These are phyloP conservation scores for Gastrolobium villosum DNA, from an alignment of 306 rosid genomes.

Conservation along the genomic window DNA sequence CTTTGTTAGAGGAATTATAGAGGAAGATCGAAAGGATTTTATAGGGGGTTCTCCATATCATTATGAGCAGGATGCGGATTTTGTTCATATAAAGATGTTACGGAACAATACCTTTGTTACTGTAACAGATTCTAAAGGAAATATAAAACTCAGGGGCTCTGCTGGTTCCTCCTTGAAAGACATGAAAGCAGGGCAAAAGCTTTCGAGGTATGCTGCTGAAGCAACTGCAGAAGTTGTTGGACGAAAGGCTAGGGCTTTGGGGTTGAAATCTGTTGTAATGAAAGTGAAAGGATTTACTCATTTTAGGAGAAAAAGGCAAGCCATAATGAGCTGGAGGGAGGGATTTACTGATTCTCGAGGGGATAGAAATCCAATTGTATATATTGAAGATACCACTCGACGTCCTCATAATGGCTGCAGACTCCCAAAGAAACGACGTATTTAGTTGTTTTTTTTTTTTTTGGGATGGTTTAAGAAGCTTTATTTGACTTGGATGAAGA, in stretches of 20 bases:
- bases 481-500: slow-evolving; percentile 25
- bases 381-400: slow-evolving; percentile 76
- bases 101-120: slow-evolving; percentile 82
- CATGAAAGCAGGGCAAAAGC: slow-evolving; percentile 74
- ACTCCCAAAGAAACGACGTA: slow-evolving; percentile 66
- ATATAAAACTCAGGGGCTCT: slow-evolving; percentile 71
- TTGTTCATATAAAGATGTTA: slow-evolving; percentile 82
- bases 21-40: slow-evolving; percentile 52
- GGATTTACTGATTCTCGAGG: slow-evolving; percentile 68
- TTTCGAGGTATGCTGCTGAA: slow-evolving; percentile 75
- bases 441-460: slow-evolving; percentile 38
- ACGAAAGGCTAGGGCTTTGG: slow-evolving; percentile 67
- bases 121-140: slow-evolving; percentile 77
- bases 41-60: slow-evolving; percentile 36
- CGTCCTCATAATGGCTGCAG: slow-evolving; percentile 79
- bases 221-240: slow-evolving; percentile 85
- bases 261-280: slow-evolving; percentile 80
- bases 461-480: background rate
- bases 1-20: slow-evolving; percentile 70
- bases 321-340: slow-evolving; percentile 79
- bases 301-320: slow-evolving; percentile 80
- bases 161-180: slow-evolving; percentile 72
- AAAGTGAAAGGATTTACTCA: slow-evolving; percentile 78
- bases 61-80: slow-evolving; percentile 69
- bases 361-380: slow-evolving; percentile 65